A percentile compares a stretch with the other conserved stretches of the same genome.
Evolutionary conservation across 768 basidiomycete species (phyloP).

Genomic region (Xanthoconium stramineum): DNA sequence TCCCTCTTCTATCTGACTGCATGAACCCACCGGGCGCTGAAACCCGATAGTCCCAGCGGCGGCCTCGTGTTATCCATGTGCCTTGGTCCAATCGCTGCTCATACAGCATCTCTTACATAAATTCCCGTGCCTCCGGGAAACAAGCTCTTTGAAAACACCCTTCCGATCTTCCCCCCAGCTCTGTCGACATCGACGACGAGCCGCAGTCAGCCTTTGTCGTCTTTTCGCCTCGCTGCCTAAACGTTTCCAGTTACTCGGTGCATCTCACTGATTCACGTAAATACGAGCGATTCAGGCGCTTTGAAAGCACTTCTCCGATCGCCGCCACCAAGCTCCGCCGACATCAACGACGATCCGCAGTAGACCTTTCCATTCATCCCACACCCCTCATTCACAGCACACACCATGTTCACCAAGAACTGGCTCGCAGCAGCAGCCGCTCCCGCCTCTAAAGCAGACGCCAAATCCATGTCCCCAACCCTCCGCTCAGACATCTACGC

Average conservation of each 20-base stretch:
- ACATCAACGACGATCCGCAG: background rate
- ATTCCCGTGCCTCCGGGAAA: background rate
- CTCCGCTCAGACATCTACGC: slow-evolving; percentile 51
- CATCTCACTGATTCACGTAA: no score
- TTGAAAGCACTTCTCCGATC: background rate
- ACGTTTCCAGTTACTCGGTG: background rate
- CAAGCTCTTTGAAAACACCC: background rate
- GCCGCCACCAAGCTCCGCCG: background rate
- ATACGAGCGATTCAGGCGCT: slow-evolving; percentile 1
- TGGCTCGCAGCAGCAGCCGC: slow-evolving; percentile 35
- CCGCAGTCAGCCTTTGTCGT: background rate
- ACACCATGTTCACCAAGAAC: slow-evolving; percentile 43
- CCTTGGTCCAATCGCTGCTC: slow-evolving; percentile 3
- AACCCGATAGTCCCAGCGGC: background rate
- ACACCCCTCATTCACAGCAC: background rate
- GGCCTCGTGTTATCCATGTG: slow-evolving; percentile 24
- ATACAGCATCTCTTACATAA: slow-evolving; percentile 17
- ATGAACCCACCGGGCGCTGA: background rate
- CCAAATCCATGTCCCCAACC: slow-evolving; percentile 44
- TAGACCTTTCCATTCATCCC: background rate
- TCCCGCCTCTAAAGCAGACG: slow-evolving; percentile 15
- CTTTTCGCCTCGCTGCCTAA: background rate
- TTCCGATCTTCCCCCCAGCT: background rate
- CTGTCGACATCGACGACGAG: background rate
- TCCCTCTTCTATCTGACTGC: background rate